These are phyloP conservation scores for Psophocarpus tetragonolobus DNA, from an alignment of 306 rosid genomes.

Conservation along the genomic window DNA sequence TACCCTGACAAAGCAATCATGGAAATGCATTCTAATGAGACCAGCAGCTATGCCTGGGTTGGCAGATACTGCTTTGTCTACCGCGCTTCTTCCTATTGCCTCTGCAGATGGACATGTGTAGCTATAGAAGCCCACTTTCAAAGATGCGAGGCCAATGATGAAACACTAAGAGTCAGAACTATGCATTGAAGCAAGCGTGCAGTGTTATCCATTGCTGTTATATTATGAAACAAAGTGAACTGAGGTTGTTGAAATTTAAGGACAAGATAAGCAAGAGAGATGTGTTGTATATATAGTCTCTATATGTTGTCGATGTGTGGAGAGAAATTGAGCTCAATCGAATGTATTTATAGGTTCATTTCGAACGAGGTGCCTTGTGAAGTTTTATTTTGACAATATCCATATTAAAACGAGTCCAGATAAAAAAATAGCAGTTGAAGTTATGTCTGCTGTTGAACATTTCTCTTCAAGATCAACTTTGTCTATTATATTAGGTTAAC, in stretches of 20 bases:
- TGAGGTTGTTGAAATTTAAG: background rate
- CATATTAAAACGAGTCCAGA: background rate
- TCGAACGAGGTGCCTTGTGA: background rate
- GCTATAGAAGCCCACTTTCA: slow-evolving; percentile 26
- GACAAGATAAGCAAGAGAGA: background rate
- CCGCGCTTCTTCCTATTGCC: slow-evolving; percentile 11
- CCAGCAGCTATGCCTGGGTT: slow-evolving; percentile 34
- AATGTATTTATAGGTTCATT: slow-evolving; percentile 11
- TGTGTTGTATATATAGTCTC: background rate
- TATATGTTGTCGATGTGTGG: background rate
- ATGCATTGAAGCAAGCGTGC: background rate
- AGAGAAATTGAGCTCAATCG: background rate
- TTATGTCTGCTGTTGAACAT: background rate
- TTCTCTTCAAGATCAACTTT: background rate
- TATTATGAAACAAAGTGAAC: background rate
- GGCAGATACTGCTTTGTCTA: slow-evolving; percentile 21
- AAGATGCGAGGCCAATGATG: slow-evolving; percentile 21
- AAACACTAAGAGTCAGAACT: background rate
- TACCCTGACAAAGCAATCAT: slow-evolving; percentile 37
- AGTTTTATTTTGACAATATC: background rate
- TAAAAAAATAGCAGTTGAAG: background rate
- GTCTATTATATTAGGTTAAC: background rate
- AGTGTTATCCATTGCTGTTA: background rate
- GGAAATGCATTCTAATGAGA: slow-evolving; percentile 31
- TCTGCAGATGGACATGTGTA: slow-evolving; percentile 32